A percentile compares a stretch with the other conserved stretches of the same genome.
Conservation (phyloP, 1,284 basidiomycete genomes). For the Tilletia caries region DNA sequence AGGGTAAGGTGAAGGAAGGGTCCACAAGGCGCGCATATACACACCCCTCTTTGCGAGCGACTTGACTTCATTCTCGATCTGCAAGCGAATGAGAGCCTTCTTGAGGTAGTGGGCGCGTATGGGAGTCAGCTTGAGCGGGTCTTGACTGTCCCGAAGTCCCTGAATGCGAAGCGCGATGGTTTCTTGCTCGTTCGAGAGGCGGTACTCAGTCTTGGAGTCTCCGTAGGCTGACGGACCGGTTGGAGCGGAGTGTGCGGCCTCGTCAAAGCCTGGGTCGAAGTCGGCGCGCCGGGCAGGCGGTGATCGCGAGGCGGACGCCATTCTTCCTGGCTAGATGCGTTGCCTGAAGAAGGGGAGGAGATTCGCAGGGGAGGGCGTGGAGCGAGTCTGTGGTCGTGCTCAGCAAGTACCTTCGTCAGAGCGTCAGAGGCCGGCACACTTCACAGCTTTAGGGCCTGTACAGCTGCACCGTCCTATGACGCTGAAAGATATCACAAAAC, state of each 20-base stretch:
- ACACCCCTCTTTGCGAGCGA: conserved; percentile 33
- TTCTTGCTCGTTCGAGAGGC: conserved; percentile 14
- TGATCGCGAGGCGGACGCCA: too few relatives aligned
- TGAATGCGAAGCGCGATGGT: conserved; percentile 21
- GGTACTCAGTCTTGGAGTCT: conserved; percentile 10
- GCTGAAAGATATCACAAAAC: too few relatives aligned
- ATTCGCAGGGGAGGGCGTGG: too few relatives aligned
- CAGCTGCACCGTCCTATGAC: too few relatives aligned
- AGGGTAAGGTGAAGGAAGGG: too few relatives aligned
- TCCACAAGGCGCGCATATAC: not conserved
- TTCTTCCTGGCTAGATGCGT: too few relatives aligned
- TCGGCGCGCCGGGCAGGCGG: not conserved
- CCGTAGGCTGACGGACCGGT: not conserved
- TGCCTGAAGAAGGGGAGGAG: too few relatives aligned
- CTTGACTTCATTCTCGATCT: conserved; percentile 62
- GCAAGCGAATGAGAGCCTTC: conserved; percentile 82
- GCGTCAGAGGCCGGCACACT: too few relatives aligned
- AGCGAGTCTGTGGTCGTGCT: too few relatives aligned
- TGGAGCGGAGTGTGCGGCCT: not conserved
- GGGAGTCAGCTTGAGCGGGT: conserved; percentile 64
- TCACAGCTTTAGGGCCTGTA: too few relatives aligned
- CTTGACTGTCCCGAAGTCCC: conserved; percentile 19
- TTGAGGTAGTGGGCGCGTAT: conserved; percentile 91
- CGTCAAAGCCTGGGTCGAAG: conserved; percentile 10
- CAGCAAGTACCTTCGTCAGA: too few relatives aligned